A percentile compares a stretch with the other conserved stretches of the same genome.
phyloP scores from a whole-genome alignment of 768 basidiomycete genomes.

The Nidularia pulvinata region DNA sequence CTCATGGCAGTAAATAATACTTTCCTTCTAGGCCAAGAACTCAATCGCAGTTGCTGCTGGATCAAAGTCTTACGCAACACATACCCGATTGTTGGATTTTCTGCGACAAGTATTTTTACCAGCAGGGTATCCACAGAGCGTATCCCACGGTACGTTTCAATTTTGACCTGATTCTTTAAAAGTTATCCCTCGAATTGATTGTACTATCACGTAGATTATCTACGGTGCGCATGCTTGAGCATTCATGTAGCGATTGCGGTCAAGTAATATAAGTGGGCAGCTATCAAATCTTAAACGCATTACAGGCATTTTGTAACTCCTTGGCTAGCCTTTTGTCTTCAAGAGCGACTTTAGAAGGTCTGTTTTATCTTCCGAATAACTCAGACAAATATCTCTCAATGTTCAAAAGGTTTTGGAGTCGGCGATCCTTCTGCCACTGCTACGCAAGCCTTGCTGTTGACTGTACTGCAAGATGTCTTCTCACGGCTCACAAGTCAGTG shows the following conservation, averaged over 20 bases:
- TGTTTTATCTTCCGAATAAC: background rate
- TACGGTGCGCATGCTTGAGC: slow-evolving; percentile 33
- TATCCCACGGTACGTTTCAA: slow-evolving; percentile 61
- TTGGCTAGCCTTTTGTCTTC: slow-evolving; percentile 63
- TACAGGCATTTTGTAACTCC: slow-evolving; percentile 74
- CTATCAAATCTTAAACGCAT: slow-evolving; percentile 64
- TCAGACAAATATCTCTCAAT: background rate
- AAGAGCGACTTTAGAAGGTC: slow-evolving; percentile 68
- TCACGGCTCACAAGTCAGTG: slow-evolving; percentile 62
- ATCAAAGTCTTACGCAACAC: background rate
- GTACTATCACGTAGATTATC: slow-evolving; percentile 50
- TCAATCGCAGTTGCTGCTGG: background rate
- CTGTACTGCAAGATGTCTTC: slow-evolving; percentile 65
- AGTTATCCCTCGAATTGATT: no score
- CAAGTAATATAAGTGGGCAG: slow-evolving; percentile 24
- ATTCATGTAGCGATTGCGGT: slow-evolving; percentile 4
- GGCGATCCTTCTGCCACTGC: slow-evolving; percentile 66
- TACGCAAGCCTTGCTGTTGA: slow-evolving; percentile 63
- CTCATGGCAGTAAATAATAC: background rate
- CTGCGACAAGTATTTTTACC: slow-evolving; percentile 56
- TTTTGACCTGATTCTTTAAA: no score
- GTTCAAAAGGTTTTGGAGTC: slow-evolving; percentile 58
- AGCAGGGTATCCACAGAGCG: slow-evolving; percentile 58
- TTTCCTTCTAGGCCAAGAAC: background rate
- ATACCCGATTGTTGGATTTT: slow-evolving; percentile 15